Percentiles rank a stretch among this genome's conserved stretches.
These are phyloP conservation scores for Coniochaeta pulveracea DNA, from an alignment of 2,329 filamentous ascomycete species.

Conservation along the genomic window DNA sequence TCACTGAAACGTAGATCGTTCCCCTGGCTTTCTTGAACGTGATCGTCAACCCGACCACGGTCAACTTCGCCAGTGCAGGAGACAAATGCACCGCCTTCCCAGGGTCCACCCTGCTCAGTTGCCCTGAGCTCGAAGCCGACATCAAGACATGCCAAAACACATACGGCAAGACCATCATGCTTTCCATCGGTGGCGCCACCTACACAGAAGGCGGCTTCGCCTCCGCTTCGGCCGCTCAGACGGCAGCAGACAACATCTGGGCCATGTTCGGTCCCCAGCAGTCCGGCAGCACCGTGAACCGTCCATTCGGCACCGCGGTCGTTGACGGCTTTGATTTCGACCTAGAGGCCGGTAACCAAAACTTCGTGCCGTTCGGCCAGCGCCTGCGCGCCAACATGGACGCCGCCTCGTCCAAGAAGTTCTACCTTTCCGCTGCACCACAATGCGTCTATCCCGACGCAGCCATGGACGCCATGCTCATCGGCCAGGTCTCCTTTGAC, in stretches of 20 bases:
- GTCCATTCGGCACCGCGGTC: slow-evolving; percentile 55
- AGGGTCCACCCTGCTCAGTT: slow-evolving; percentile 46
- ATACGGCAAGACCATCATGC: slow-evolving; percentile 57
- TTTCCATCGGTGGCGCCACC: slow-evolving; percentile 61
- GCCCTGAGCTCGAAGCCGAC: slow-evolving; percentile 49
- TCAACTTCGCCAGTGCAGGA: slow-evolving; percentile 57
- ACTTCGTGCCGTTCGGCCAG: slow-evolving; percentile 50
- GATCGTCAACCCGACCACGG: slow-evolving; percentile 38
- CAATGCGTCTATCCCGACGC: slow-evolving; percentile 58
- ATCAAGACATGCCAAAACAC: slow-evolving; percentile 48
- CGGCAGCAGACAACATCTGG: slow-evolving; percentile 55
- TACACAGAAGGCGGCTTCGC: slow-evolving; percentile 59
- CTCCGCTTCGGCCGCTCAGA: slow-evolving; percentile 35
- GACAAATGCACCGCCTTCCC: slow-evolving; percentile 47
- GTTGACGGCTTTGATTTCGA: slow-evolving; percentile 72
- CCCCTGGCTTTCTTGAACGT: slow-evolving; percentile 51
- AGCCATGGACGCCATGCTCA: slow-evolving; percentile 44
- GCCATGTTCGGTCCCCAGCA: slow-evolving; percentile 53
- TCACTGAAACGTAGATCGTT: slow-evolving; percentile 37
- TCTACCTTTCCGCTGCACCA: slow-evolving; percentile 53
- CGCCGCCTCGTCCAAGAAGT: slow-evolving; percentile 35
- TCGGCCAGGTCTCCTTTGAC: slow-evolving; percentile 42
- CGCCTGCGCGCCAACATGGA: slow-evolving; percentile 46
- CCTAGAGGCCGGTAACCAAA: slow-evolving; percentile 48
- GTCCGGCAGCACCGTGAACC: slow-evolving; percentile 30